Evolutionary conservation across 495 filamentous ascomycete species (phyloP).

Genomic region (Astrocystis sublimbata): DNA sequence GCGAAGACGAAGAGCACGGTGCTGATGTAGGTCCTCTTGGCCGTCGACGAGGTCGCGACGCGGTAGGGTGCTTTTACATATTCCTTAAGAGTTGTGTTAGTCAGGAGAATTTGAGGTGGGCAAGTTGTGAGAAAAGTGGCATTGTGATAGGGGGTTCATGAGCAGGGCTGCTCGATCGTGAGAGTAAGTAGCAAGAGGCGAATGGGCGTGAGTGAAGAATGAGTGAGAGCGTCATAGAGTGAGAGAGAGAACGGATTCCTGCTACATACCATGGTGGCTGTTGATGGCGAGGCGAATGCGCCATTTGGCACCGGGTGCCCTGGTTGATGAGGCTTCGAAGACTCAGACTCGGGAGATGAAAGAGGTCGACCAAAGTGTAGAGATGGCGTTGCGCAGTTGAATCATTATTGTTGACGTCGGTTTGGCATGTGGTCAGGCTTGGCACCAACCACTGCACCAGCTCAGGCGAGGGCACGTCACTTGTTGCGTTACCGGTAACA

Average conservation of each 20-base stretch:
- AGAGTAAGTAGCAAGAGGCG: too few relatives aligned
- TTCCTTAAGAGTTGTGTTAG: too few relatives aligned
- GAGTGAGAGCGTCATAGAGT: too few relatives aligned
- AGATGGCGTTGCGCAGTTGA: background rate
- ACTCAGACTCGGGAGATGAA: background rate
- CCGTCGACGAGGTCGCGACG: conserved; percentile 63
- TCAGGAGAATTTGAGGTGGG: too few relatives aligned
- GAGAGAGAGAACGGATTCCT: background rate
- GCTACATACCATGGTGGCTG: conserved; percentile 5
- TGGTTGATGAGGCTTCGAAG: background rate
- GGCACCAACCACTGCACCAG: background rate
- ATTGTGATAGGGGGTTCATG: too few relatives aligned
- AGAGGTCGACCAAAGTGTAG: background rate
- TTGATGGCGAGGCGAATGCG: background rate
- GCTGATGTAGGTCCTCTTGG: conserved; percentile 70
- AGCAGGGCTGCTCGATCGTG: too few relatives aligned
- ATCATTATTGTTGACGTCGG: conserved; percentile 4
- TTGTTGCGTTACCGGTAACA: too few relatives aligned
- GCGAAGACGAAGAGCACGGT: conserved; percentile 63
- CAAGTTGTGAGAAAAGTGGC: too few relatives aligned
- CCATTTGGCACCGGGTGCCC: background rate
- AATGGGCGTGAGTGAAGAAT: too few relatives aligned
- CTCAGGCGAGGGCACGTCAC: background rate
- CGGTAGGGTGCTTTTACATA: conserved; percentile 44
- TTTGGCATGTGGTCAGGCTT: conserved; percentile 14